phyloP scores from a whole-genome alignment of 2,329 filamentous ascomycete species.

The Aureobasidium sp. region DNA sequence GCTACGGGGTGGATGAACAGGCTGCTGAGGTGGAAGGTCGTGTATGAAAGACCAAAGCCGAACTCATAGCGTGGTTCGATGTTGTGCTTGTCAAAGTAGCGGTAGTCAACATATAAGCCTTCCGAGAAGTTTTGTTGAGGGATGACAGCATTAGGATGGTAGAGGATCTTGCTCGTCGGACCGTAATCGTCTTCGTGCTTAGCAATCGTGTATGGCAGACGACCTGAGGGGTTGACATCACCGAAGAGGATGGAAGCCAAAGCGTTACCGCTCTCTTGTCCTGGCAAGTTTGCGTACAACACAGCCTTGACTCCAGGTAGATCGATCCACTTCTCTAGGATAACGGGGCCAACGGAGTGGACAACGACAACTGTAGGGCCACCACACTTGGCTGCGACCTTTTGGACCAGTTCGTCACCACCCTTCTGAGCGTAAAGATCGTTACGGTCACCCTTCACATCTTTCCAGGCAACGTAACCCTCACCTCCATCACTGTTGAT shows the following conservation, averaged over 20 bases:
- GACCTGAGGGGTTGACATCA: constrained; percentile 68
- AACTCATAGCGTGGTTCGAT: constrained; percentile 78
- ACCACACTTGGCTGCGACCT: constrained; percentile 62
- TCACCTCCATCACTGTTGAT: constrained; percentile 79
- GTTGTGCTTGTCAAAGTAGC: constrained; percentile 71
- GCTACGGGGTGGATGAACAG: constrained; percentile 36
- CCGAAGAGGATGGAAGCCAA: constrained; percentile 75
- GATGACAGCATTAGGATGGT: constrained; percentile 58
- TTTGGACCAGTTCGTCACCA: constrained; percentile 66
- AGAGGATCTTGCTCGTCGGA: constrained; percentile 60
- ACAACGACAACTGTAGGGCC: constrained; percentile 72
- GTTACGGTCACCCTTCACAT: constrained; percentile 72
- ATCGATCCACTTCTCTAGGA: constrained; percentile 75
- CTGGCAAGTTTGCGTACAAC: constrained; percentile 75
- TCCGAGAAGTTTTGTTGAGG: constrained; percentile 81
- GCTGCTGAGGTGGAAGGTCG: constrained; percentile 58
- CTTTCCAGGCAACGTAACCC: constrained; percentile 57
- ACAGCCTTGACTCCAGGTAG: constrained; percentile 62
- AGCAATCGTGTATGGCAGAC: constrained; percentile 80
- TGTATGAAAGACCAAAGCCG: constrained; percentile 79
- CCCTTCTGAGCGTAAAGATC: constrained; percentile 67
- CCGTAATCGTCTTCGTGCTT: constrained; percentile 70
- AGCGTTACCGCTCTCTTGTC: constrained; percentile 78
- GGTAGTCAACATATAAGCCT: constrained; percentile 82
- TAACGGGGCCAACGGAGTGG: constrained; percentile 76